Evolutionary conservation across 176 grass and related monocot genomes (phyloP), one percentile per base, ranked within the genome.

Genomic region (Oryza glumipatula): DNA sequence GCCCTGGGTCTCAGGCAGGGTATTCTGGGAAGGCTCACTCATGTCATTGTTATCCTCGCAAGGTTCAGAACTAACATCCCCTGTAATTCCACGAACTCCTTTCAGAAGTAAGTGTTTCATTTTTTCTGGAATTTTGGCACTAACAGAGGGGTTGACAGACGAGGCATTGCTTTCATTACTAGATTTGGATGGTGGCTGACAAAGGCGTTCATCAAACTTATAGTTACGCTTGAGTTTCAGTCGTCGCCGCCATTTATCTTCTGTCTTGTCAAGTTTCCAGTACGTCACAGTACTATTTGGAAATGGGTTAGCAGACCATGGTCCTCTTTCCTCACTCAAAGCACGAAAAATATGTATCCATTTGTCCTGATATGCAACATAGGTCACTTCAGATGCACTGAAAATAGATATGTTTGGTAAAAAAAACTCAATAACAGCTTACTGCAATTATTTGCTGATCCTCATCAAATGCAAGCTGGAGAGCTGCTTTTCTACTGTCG

Each of bases 391-490:
- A 83, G 43, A 47, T 60, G 28, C 1, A 78, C 11, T 86, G 68
- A 85, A 47, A 15, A 72, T 71, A 21, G 10, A 54, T 14, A 43
- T 76, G 23, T 60, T 87, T 73, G 14, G 47, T 79, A 79, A 70
- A 84, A 38, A 87, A 56, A 48, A 79, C 69, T 78, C 3, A 19
- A 41, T 51, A 65, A 78, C n/a, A 80, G 69, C 82, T 90, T 92
- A 98, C 96, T 86, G 93, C 94, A 86, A 98, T 75, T 71, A 98
- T 92, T 95, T 98, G 96, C 77, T 92, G 91, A 80, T 98, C 96
- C 86, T 98, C 96, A 14, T 98, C 93, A 52, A 90, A 94, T 67
- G 91, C 91, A 85, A 98, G 85, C 77, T 92, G 89, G 67, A 92
- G 94, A 88, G 80, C 69, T 79, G 96, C 83, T 90, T 90, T 98